Evolutionary conservation across 2,329 filamentous ascomycete species (phyloP), one percentile per base, ranked within the genome.

Genomic region (Phoma sp.): DNA sequence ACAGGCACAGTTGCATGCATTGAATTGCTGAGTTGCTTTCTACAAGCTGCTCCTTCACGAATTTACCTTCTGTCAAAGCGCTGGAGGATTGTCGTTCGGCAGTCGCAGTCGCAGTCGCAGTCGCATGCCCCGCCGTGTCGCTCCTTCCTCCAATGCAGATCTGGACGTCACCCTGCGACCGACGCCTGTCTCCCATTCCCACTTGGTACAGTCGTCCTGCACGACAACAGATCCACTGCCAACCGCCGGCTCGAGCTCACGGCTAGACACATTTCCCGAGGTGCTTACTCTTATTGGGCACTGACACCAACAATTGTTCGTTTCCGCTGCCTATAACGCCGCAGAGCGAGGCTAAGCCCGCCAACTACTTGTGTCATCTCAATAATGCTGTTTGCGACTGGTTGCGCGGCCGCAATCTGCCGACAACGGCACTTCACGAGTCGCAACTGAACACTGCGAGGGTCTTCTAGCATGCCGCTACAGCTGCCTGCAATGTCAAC

Each of bases 111-210:
- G 35, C 29, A 27, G 25, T 27, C 25, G 25, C 9, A 29, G 27
- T 29, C 3, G 27, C 27, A 7, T 6, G 6, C 27, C 27, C 27
- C 27, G 23, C 38, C 14, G 38, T 27, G 29, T n/a, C 42, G 33
- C 47, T 46, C 52, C 38, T 43, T 38, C 37, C 47, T 47, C 32
- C 42, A 37, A 42, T 55, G 52, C 42, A 48, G 46, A 55, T 55
- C 52, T 18, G 44, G 44, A 54, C 44, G 45, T 54, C 51, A 48
- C 39, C 44, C 32, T 36, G 32, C 32, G 32, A 33, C 32, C 13
- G 9, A n/a, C 7, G 32, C 32, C 41, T 46, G 40, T 23, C 25
- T 23, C 14, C 45, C 40, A 24, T 44, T 48, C 51, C 51, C 51
- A 49, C 41, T 50, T 50, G 36, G 52, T 30, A 36, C 47, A 37